Evolutionary conservation across 768 basidiomycete species (phyloP).

Genomic region (Kwoniella dejecticola): DNA sequence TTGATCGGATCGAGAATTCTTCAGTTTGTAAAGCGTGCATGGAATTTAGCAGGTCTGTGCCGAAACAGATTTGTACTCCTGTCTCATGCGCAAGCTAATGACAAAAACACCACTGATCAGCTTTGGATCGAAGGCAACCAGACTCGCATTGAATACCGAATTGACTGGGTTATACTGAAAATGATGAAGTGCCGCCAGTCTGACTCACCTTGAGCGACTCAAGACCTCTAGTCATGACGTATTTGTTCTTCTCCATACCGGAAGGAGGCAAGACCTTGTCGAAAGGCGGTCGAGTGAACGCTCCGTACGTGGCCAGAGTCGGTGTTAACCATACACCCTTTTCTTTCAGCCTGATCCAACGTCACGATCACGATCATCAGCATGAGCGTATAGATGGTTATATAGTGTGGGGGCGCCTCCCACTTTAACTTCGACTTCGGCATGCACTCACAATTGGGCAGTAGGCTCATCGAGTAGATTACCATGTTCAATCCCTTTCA

Average conservation of each 20-base stretch:
- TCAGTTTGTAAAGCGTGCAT: constrained; percentile 68
- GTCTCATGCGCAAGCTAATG: constrained; percentile 11
- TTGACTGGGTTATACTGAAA: background rate
- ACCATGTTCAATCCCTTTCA: constrained; percentile 60
- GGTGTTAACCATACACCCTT: constrained; percentile 59
- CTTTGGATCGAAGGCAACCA: too few species aligned
- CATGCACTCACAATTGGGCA: constrained; percentile 51
- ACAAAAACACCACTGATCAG: too few species aligned
- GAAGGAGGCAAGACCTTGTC: constrained; percentile 57
- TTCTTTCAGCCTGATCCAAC: constrained; percentile 56
- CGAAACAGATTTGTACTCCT: constrained; percentile 31
- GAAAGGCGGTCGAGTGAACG: constrained; percentile 59
- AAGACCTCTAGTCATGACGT: constrained; percentile 59
- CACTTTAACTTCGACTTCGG: background rate
- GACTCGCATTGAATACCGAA: too few species aligned
- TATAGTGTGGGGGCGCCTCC: too few species aligned
- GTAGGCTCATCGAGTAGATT: constrained; percentile 58
- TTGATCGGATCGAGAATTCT: constrained; percentile 59
- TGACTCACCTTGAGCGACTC: constrained; percentile 55
- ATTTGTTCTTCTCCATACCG: constrained; percentile 57
- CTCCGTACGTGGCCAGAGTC: constrained; percentile 59
- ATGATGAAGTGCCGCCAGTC: background rate
- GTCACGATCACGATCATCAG: too few species aligned
- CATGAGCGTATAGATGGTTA: too few species aligned
- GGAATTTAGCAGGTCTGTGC: constrained; percentile 59